A percentile compares a stretch with the other conserved stretches of the same genome.
These are phyloP conservation scores for Trypanosoma melophagium DNA, from an alignment of 208 protist species.

Conservation along the genomic window DNA sequence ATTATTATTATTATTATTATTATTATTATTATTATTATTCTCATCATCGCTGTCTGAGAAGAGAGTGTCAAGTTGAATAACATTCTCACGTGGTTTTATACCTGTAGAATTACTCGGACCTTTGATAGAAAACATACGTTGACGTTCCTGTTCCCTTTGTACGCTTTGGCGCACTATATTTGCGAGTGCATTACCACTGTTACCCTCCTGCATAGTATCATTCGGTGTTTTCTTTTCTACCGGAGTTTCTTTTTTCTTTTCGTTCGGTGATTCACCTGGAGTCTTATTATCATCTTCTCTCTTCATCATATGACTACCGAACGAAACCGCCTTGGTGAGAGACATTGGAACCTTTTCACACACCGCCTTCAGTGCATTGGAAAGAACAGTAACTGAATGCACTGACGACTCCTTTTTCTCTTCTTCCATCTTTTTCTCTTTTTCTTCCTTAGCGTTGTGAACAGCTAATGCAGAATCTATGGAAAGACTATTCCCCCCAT, in stretches of 20 bases:
- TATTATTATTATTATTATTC: background rate
- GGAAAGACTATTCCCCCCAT: too few relatives aligned
- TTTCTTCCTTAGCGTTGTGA: too few relatives aligned
- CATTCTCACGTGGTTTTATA: constrained; percentile 2
- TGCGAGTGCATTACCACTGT: background rate
- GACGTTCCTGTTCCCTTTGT: constrained; percentile 2
- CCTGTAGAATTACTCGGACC: background rate
- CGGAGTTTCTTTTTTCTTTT: background rate
- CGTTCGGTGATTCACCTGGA: background rate
- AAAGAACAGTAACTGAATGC: too few relatives aligned
- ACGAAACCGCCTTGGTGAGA: too few relatives aligned
- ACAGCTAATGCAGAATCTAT: too few relatives aligned
- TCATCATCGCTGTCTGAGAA: constrained; percentile 8
- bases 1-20: background rate
- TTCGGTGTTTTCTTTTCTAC: background rate
- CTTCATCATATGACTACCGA: too few relatives aligned
- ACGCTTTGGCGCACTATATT: constrained; percentile 7
- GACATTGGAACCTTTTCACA: too few relatives aligned
- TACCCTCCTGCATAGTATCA: background rate
- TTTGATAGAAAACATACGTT: too few relatives aligned
- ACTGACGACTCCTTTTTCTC: too few relatives aligned
- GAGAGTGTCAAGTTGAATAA: constrained; percentile 6
- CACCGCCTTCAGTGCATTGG: too few relatives aligned
- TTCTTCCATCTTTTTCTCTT: too few relatives aligned
- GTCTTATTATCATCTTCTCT: too few relatives aligned